Conservation (phyloP, 306 rosid species). For the Begonia masoniana region DNA sequence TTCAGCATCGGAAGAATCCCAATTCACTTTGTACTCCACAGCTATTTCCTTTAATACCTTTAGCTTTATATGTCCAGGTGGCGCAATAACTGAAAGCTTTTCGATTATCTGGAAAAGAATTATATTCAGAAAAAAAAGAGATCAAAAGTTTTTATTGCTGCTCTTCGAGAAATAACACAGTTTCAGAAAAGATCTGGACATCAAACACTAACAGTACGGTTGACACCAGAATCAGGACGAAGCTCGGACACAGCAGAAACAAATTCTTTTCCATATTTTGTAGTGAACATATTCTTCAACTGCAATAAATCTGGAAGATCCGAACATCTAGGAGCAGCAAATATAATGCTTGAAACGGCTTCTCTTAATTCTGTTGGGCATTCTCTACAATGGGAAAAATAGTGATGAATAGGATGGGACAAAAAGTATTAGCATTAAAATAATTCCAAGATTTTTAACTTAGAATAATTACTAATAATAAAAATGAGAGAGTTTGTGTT, state of each 20-base stretch:
- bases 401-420: slow-evolving; percentile 3
- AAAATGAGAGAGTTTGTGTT: no score
- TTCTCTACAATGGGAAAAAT: slow-evolving; percentile 40
- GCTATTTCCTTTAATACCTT: slow-evolving; percentile 77
- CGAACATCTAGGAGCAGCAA: slow-evolving; percentile 98
- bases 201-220: slow-evolving; percentile 51
- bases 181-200: not conserved
- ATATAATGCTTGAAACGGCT: slow-evolving; percentile 85
- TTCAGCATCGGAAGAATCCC: slow-evolving; percentile 81
- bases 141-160: not conserved
- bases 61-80: slow-evolving; percentile 65
- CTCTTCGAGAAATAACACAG: not conserved
- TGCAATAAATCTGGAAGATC: slow-evolving; percentile 91
- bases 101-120: slow-evolving; percentile 59
- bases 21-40: slow-evolving; percentile 49
- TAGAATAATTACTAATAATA: no score
- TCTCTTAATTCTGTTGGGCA: slow-evolving; percentile 88
- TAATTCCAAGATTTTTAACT: no score
- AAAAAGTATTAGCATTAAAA: no score
- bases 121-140: slow-evolving; percentile 4
- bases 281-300: slow-evolving; percentile 64
- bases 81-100: slow-evolving; percentile 78
- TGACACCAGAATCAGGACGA: slow-evolving; percentile 96
- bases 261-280: slow-evolving; percentile 91
- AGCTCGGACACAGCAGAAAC: slow-evolving; percentile 64